These are phyloP conservation scores for Dendrobium nobile DNA, from an alignment of 106 monocot genomes.

Conservation along the genomic window DNA sequence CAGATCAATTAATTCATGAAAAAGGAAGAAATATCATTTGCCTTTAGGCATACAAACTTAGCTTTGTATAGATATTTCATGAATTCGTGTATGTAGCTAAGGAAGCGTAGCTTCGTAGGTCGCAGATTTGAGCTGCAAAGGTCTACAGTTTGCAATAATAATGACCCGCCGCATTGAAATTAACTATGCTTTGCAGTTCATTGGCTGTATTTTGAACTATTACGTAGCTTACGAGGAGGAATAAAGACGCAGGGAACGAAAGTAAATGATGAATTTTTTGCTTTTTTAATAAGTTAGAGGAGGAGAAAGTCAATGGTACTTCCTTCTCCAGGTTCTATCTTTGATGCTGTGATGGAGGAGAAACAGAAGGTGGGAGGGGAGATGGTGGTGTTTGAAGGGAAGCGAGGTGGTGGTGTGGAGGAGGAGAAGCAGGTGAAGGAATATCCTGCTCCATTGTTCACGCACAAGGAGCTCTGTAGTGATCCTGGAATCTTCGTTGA, in stretches of 20 bases:
- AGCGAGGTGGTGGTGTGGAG: not conserved
- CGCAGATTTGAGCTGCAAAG: not conserved
- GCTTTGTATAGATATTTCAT: not conserved
- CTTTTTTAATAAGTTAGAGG: not conserved
- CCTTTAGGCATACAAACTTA: not conserved
- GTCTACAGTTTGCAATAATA: not conserved
- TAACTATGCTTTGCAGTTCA: not conserved
- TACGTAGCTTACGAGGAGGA: not conserved
- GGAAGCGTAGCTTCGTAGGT: not conserved
- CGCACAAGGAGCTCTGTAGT: conserved; percentile 44
- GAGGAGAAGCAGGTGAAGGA: conserved; percentile 11
- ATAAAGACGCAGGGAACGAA: not conserved
- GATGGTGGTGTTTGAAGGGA: conserved; percentile 4
- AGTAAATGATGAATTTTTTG: not conserved
- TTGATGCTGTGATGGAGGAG: not conserved
- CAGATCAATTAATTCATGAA: not conserved
- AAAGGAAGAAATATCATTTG: not conserved
- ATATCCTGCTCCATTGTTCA: conserved; percentile 49
- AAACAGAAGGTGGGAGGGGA: conserved; percentile 8
- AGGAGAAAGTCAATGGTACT: too few species aligned
- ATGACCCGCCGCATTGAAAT: conserved; percentile 3
- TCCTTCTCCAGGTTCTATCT: not conserved
- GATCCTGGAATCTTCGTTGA: conserved; percentile 44
- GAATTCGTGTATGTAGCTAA: not conserved
- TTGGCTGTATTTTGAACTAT: conserved; percentile 1